Percentiles rank a stretch among this genome's conserved stretches.
phyloP scores from a whole-genome alignment of 257 asterid species.

The Solanum dulcamara region DNA sequence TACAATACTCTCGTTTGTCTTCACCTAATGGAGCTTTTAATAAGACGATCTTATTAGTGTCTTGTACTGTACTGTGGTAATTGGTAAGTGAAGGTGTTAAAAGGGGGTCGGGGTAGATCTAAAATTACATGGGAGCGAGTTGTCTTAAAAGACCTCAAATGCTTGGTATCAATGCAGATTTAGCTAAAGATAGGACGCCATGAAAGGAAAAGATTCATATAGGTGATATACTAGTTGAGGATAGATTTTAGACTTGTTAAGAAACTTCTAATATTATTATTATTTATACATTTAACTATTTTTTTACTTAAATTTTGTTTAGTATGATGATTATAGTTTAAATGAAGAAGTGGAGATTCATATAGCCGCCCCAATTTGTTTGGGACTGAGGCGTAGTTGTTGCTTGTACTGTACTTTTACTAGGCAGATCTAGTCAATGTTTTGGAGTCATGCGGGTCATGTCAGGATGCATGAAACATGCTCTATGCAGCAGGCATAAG shows the following conservation, averaged over 20 bases:
- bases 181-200: neutral
- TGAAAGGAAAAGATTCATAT: neutral
- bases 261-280: neutral
- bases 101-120: neutral
- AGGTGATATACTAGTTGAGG: neutral
- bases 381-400: neutral
- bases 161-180: neutral
- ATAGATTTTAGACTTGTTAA: too few species aligned
- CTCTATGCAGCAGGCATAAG: neutral
- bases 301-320: neutral
- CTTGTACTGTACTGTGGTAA: neutral
- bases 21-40: neutral
- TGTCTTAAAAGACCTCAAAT: neutral
- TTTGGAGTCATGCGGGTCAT: neutral
- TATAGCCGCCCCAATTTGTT: neutral
- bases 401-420: neutral
- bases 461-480: neutral
- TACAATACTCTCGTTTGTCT: neutral
- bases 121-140: neutral
- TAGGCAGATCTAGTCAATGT: neutral
- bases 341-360: neutral
- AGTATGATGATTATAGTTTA: neutral
- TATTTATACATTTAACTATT: neutral
- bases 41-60: neutral
- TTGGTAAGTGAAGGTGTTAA: neutral